These are phyloP conservation scores for Zymoseptoria pseudotritici DNA, from an alignment of 2,329 filamentous ascomycete species.

Conservation along the genomic window DNA sequence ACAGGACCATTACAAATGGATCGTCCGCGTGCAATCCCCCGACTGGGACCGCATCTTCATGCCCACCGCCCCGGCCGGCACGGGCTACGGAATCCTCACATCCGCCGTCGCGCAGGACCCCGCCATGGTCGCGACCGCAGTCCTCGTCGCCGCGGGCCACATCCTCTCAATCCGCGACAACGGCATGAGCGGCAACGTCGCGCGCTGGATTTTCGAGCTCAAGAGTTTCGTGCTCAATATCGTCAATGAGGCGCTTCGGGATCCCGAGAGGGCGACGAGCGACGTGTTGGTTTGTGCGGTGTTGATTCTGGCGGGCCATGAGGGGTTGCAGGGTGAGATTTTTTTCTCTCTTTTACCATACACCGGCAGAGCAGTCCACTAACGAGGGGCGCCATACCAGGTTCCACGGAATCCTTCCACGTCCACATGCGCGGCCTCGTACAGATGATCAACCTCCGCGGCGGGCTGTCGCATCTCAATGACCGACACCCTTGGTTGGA, in stretches of 20 bases:
- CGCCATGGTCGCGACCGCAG: not conserved
- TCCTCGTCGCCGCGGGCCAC: conserved; percentile 2
- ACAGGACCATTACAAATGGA: conserved; percentile 6
- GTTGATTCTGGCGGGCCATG: conserved; percentile 4
- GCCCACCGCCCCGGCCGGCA: not conserved
- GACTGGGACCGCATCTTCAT: conserved; percentile 3
- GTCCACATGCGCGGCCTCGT: conserved; percentile 6
- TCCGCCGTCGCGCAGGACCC: not conserved
- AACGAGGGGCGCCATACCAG: not conserved
- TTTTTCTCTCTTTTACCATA: too few relatives aligned
- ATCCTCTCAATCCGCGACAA: conserved; percentile 2
- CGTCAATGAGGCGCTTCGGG: conserved; percentile 20
- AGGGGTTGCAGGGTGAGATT: conserved; percentile 1
- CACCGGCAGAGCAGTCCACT: too few relatives aligned
- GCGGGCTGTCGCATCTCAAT: conserved; percentile 1
- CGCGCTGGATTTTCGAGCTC: conserved; percentile 4
- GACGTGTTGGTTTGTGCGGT: conserved; percentile 15
- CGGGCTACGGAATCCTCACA: not conserved
- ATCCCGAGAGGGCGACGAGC: conserved; percentile 12
- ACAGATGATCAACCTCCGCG: conserved; percentile 4
- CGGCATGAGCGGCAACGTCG: not conserved
- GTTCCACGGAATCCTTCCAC: not conserved
- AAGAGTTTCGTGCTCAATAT: conserved; percentile 7
- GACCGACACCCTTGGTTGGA: not conserved
- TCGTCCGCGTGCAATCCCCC: conserved; percentile 1